These are phyloP conservation scores for Gamarada debralockiae DNA, from an alignment of 495 filamentous ascomycete genomes.

Conservation along the genomic window DNA sequence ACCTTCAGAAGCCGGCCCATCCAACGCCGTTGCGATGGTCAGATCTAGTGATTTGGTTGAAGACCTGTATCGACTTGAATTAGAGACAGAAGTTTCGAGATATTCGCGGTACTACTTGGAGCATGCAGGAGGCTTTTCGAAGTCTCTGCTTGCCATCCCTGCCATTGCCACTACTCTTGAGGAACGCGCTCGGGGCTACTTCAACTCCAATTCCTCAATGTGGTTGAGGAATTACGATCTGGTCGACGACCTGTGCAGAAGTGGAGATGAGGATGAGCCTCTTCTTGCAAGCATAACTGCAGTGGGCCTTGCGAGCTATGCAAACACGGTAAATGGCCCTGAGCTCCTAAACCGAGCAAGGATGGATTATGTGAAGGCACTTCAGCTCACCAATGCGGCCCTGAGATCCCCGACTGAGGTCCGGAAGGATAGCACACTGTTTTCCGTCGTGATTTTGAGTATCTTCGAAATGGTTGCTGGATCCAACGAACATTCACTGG, in stretches of 20 bases:
- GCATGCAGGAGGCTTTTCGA: background rate
- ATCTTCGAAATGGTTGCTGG: slow-evolving; percentile 53
- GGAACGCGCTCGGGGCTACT: slow-evolving; percentile 41
- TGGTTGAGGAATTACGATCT: slow-evolving; percentile 32
- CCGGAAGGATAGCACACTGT: slow-evolving; percentile 57
- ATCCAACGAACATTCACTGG: slow-evolving; percentile 37
- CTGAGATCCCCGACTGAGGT: slow-evolving; percentile 49
- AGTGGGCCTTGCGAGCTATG: slow-evolving; percentile 48
- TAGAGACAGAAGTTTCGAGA: background rate
- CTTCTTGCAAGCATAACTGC: slow-evolving; percentile 43
- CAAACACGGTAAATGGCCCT: slow-evolving; percentile 34
- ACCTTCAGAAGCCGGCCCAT: background rate
- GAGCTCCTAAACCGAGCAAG: slow-evolving; percentile 36
- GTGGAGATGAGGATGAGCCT: slow-evolving; percentile 28
- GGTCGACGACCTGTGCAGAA: slow-evolving; percentile 23
- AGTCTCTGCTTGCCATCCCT: background rate
- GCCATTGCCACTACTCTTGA: slow-evolving; percentile 22
- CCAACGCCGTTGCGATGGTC: background rate
- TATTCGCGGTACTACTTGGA: background rate
- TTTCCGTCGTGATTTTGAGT: slow-evolving; percentile 57
- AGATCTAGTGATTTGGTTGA: background rate
- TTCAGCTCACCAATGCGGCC: slow-evolving; percentile 49
- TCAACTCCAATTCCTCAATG: slow-evolving; percentile 33
- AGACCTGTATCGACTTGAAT: too few relatives aligned
- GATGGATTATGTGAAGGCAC: slow-evolving; percentile 43